Base-by-base conservation (phyloP, 1,284 basidiomycete genomes). In the Phaffia rhodozyma region DNA sequence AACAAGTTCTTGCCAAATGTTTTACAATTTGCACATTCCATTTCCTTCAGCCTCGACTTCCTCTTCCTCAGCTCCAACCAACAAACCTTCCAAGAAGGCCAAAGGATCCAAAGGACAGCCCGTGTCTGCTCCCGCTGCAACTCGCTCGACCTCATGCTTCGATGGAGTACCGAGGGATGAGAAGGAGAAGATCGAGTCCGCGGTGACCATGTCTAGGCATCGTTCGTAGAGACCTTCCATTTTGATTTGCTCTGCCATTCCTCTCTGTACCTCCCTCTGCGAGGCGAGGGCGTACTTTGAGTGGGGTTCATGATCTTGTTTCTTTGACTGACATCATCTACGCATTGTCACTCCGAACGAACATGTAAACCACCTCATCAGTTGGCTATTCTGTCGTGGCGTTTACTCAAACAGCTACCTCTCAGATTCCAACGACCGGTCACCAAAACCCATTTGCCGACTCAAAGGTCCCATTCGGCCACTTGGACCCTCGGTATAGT, bases 401-500 rank as follows among this genome's bases (percentile, higher is more conserved):
- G 47, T 66, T 66, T 43, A 62, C 60, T 1, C 64, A 66, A 30
- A 59, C 56, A 21, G 64, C 60, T 7, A 48, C 61, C 32, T 54
- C 60, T 27, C 48, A 52, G 50, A 58, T 66, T 21, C 60, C 61
- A 7, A 43, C 43, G 21, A 16, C 23, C 7, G 54, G 29, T 16
- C 64, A 66, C 47, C 47, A 55, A 48, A 66, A 66, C 53, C 64
- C 64, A 16, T 66, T 66, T 53, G 52, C 25, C 55, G 30, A 59
- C 32, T 11, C 53, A 1, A 43, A 27, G 21, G 21, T 6, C 29
- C 34, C 30, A 34, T 27, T 53, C 60, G 34, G 52, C 27, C 55
- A 57, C 52, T 11, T 55, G 52, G 21, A 25, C 23, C 25, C 27
- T 38, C 1, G 60, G 60, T 11, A 62, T 54, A 25, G 60, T 60